Evolutionary conservation across 257 asterid species (phyloP), one percentile per base, ranked within the genome.

Genomic region (Nicotiana paniculata): DNA sequence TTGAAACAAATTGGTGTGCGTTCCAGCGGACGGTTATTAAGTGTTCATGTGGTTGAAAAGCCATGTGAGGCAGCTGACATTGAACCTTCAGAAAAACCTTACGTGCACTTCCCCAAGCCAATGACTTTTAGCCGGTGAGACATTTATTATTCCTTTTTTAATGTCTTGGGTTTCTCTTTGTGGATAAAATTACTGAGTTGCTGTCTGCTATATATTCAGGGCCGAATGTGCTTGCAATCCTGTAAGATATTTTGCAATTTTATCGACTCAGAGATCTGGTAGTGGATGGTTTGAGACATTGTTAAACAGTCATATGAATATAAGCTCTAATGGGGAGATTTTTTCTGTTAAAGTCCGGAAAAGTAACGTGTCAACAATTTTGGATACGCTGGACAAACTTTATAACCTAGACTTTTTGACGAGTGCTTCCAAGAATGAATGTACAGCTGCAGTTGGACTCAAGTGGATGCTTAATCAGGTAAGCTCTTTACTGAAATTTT

Each of bases 391-490:
- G 91, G 99, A 94, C 81, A 89, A 74, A 54, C 82, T 96, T 77
- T 96, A 94, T 86, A 93, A 94, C 89, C 90, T 96, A 15, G 99
- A 96, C 70, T 89, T 90, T 90, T 82, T 90, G 62, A 89, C 97
- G 4, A 96, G 99, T 85, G 99, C 99, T 81, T 91, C 98, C 30
- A 94, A 93, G 88, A 94, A 96, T 80, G 98, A 96, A 89, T 94
- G 99, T 91, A 94, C 98, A 0, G 93, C 99, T 83, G 99, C 99
- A 4, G 92, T 96, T 83, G 99, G 99, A 81, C 89, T 95, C 90
- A 95, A 95, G 87, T 95, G 98, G 98, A 95, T 95, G 98, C 94
- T 95, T 82, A 95, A 95, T 84, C 98, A 95, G 97, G 98, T 89
- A 59, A 86, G 86, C 81, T 39, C 72, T 84, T 81, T 79, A 10